Evolutionary conservation across 306 rosid species (phyloP).

Genomic region (Sophora flavescens): DNA sequence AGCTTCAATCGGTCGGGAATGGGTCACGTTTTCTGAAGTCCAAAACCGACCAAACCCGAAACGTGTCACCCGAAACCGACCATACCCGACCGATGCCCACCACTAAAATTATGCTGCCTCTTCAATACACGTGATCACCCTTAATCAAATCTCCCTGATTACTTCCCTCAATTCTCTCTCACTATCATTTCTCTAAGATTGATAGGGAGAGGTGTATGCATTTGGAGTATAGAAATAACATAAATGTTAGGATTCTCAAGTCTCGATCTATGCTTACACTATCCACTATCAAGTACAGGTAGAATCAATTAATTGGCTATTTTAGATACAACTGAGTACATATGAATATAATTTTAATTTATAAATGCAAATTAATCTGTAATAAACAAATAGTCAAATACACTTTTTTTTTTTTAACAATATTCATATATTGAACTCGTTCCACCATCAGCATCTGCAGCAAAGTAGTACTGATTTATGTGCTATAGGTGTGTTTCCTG

Average conservation of each 20-base stretch:
- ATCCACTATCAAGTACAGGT: not conserved
- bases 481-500: constrained; percentile 3
- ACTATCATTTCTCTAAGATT: not conserved
- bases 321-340: not conserved
- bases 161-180: not conserved
- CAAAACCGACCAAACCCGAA: too few species aligned
- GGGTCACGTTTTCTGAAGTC: too few species aligned
- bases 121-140: too few species aligned
- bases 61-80: too few species aligned
- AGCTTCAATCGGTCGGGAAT: too few species aligned
- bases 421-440: constrained; percentile 32
- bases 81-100: too few species aligned
- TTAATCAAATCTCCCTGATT: not conserved
- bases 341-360: too few species aligned
- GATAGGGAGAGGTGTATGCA: too few species aligned
- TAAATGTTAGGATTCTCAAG: not conserved
- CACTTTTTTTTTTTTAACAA: constrained; percentile 23
- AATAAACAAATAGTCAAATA: constrained; percentile 38
- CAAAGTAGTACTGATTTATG: not conserved
- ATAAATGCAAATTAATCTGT: not conserved
- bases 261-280: not conserved
- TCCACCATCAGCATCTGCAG: constrained; percentile 32
- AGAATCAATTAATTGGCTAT: not conserved
- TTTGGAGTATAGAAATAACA: too few species aligned
- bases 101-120: too few species aligned